Base-by-base conservation (phyloP, 1,139 yeast genomes). In the Schwanniomyces etchellsii region DNA sequence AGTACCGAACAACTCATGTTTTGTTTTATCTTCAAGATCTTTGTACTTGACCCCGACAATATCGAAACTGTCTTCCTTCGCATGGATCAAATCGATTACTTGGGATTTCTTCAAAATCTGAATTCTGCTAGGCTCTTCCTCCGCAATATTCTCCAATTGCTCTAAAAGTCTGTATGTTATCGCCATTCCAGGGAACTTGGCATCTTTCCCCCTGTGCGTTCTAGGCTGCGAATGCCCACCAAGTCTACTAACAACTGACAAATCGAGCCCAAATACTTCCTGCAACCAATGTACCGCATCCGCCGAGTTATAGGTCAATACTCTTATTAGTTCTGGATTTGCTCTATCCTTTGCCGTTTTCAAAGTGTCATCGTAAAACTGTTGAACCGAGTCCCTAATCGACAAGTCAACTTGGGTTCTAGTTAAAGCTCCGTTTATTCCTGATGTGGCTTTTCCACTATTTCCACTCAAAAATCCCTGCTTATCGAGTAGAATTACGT, bases 371-470 rank as follows among this genome's bases (percentile, higher is more conserved):
- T 71, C 57, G 38, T 74, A 72, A 48, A 83, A 83, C 34, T 63
- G 60, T 21, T 73, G 74, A 2, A 72, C 72, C 2, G 78, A 61
- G 47, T 83, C 94, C 14, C 52, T 47, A 26, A 80, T 69, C 4
- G 62, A 50, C 24, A 68, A 54, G 16, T 58, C 46, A 14, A 64
- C 57, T 48, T 84, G 91, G 1, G 86, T 72, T 13, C 71, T 49
- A 0, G 93, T 79, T 22, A 69, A 60, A 1, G 85, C 77, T 13
- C 91, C 95, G 51, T 81, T 83, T 43, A 84, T 83, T 15, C 95
- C 94, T 14, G 85, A 76, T 0, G 89, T 80, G 2, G 94, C 94
- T 51, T 81, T 81, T 16, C 83, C 78, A 24, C 89, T 79, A 48
- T 82, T 83, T 4, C 94, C 94, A 34, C 89, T 84, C 25, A 81